Evolutionary conservation across 1,284 basidiomycete genomes (phyloP), one percentile per base, ranked within the genome.

Genomic region (Ceratobasidium sp.): DNA sequence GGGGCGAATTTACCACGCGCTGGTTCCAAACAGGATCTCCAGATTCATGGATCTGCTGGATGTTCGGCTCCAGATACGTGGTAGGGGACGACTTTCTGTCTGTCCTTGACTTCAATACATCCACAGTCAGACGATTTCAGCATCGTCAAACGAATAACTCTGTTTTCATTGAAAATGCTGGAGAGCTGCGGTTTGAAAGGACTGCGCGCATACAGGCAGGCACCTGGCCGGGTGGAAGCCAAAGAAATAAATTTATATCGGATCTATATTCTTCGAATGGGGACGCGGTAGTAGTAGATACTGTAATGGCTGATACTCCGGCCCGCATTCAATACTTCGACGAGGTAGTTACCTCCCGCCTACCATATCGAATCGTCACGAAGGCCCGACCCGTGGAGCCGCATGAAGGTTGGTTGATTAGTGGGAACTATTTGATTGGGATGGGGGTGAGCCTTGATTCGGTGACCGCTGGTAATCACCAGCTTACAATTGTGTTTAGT

Each of bases 1-100:
- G 67, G 67, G 67, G 67, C 10, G 67, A 71, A n/a, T 10, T n/a
- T 26, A 10, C 45, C 12, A 71, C 67, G 10, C 67, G 67, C 21
- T 50, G 67, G 67, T 71, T 71, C 34, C 41, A 28, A 3, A 39
- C 41, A 34, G 55, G 39, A 2, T 32, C 60, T n/a, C 39, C 64
- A 53, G 30, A 55, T 39, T 3, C n/a, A 32, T 67, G 64, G 64
- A 67, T 67, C n/a, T 50, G 50, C 23, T 67, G 64, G 50, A 43
- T 53, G 32, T 67, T 39, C 41, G 64, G 64, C 9, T 55, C 64
- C 14, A 28, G 64, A 30, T 53, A 53, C 30, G 23, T 55, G 6
- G 30, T 16, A 3, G 5, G 28, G 10, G 21, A 6, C 5, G n/a
- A 30, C 28, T 18, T 23, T 41, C 26, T 67, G 8, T 67, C 64